A percentile compares a stretch with the other conserved stretches of the same genome.
Evolutionary conservation across 257 asterid species (phyloP).

Genomic region (Eustoma russellianum): DNA sequence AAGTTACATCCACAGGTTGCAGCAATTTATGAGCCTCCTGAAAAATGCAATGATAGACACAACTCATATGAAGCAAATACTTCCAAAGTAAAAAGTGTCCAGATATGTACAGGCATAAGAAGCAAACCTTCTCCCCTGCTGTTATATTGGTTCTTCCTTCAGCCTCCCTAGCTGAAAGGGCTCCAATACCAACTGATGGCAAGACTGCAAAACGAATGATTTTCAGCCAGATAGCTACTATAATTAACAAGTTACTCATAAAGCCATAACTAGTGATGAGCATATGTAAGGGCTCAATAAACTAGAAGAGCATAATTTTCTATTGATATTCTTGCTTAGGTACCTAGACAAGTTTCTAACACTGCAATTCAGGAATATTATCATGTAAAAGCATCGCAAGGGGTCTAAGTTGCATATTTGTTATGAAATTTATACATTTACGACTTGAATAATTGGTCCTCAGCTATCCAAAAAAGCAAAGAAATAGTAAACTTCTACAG

Average conservation of each 20-base stretch:
- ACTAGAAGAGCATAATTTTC: too few species aligned
- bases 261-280: too few species aligned
- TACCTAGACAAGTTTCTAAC: too few species aligned
- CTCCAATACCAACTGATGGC: constrained; percentile 87
- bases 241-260: background rate
- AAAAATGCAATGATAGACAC: constrained; percentile 20
- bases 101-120: background rate
- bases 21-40: constrained; percentile 96
- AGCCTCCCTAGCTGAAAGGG: constrained; percentile 96
- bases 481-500: too few species aligned
- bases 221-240: constrained; percentile 2
- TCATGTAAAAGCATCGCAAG: too few species aligned
- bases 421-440: too few species aligned
- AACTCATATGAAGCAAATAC: background rate
- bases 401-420: too few species aligned
- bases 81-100: background rate
- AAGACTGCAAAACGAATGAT: constrained; percentile 41
- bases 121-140: constrained; percentile 74
- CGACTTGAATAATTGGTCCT: too few species aligned
- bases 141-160: constrained; percentile 88
- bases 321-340: too few species aligned
- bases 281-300: too few species aligned
- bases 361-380: too few species aligned
- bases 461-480: too few species aligned
- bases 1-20: constrained; percentile 82